Evolutionary conservation across 2,329 filamentous ascomycete genomes (phyloP), one percentile per base, ranked within the genome.

Genomic region (Beauveria sp.): DNA sequence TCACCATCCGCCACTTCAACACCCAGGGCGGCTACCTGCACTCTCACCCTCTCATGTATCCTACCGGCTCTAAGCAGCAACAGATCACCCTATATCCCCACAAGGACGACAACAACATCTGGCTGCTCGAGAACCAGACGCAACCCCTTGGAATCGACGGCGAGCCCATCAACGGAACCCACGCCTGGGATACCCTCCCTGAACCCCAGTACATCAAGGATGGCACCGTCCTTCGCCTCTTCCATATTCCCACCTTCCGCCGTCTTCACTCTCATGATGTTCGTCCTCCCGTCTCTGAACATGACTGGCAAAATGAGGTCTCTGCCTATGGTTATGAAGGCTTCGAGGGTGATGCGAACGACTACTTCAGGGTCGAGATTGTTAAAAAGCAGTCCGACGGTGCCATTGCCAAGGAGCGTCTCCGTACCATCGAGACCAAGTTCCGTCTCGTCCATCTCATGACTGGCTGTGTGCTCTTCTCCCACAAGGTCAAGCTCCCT

Each of bases 31-130:
- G 95, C 60, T 99, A 99, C 74, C 84, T 99, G 59, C 95, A 99
- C 78, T 98, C 95, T 8, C 95, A 99, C 75, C 86, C 87, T 69
- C 88, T 97, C 72, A 99, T 99, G 95, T 99, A 98, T 73, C 95
- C 95, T 3, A 91, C 87, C 9, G 95, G 95, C 67, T 97, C 92
- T 82, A 96, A 97, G 81, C 96, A 99, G 78, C 95, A 99, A 75
- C 95, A 99, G 74, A 91, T 99, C 69, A 99, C 95, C 1, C 85
- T 99, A 3, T 99, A 99, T 71, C 95, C 95, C 8, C 95, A 99
- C 83, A 98, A 98, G 82, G 95, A 99, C 70, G 91, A 96, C 73
- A 99, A 99, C 83, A 99, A 99, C 73, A 69, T 96, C 62, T 99
- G 91, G 86, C 77, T 97, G 42, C 73, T 98, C 62, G 95, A 99